Base-by-base conservation (phyloP, 1,139 yeast genomes). In the Candida sp. region DNA sequence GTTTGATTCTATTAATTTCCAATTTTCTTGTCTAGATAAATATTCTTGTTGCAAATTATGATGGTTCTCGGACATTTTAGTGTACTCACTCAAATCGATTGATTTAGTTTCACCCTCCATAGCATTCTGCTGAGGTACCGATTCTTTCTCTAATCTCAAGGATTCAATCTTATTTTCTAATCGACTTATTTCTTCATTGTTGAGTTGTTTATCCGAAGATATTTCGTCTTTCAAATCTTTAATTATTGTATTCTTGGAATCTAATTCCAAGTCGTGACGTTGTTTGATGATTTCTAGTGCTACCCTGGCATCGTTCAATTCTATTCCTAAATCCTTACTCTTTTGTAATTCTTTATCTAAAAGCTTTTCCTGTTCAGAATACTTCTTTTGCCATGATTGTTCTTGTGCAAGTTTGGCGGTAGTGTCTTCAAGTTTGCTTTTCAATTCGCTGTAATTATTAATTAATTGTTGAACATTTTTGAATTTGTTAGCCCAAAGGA, bases 1-100 rank as follows among this genome's bases (percentile, higher is more conserved):
- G 32, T 74, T 71, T 25, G 78, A 64, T 54, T 86, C 91, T 33
- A 82, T 75, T 11, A 75, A 67, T 42, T 79, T 75, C 89, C 90
- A 85, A 55, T 79, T 82, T 44, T 79, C 82, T 42, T 79, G 79
- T 0, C 90, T 85, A 21, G 81, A 74, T 5, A 82, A 69, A 55
- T 83, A 84, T 54, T 84, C 90, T 8, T 78, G 70, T 54, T 85
- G 91, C 22, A 87, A 58, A 12, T 74, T 69, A 48, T 70, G 75
- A 47, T 71, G 74, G 12, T 64, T 56, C 21, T 61, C 63, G 4
- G 67, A 62, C 22, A 70, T 53, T 46, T 79, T 72, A 40, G 76
- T 58, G 44, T 67, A 77, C 25, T 66, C 76, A 3, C 57, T 60
- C 42, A 60, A 58, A 39, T 64, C 64, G 45, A 54, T 50, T 48